Percentiles rank a stretch among this genome's conserved stretches.
phyloP scores from a whole-genome alignment of 202 grass and related monocot genomes.

The Setaria italica region DNA sequence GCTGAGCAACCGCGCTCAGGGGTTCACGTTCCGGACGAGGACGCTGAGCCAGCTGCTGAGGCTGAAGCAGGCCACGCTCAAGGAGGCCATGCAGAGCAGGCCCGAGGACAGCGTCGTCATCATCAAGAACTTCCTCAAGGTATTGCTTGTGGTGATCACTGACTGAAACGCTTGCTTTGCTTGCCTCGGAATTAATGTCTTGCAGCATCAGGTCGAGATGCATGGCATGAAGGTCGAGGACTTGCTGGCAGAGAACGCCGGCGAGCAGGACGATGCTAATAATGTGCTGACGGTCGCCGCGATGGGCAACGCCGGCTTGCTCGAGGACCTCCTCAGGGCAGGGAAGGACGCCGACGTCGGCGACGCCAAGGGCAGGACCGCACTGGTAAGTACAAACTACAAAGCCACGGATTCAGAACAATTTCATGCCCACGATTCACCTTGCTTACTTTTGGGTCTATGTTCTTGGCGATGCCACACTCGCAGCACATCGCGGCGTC shows the following conservation, averaged over 20 bases:
- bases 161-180: background rate
- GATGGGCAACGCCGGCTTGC: conserved; percentile 75
- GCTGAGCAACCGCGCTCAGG: conserved; percentile 66
- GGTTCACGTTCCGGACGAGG: conserved; percentile 80
- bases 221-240: conserved; percentile 77
- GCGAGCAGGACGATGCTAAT: conserved; percentile 41
- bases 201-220: conserved; percentile 83
- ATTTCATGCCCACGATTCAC: background rate
- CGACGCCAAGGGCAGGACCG: conserved; percentile 84
- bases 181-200: background rate
- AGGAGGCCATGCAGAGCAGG: conserved; percentile 83
- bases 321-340: conserved; percentile 78
- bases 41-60: conserved; percentile 87
- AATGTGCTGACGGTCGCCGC: conserved; percentile 75
- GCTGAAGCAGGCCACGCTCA: conserved; percentile 79
- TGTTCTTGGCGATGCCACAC: conserved; percentile 21
- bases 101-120: conserved; percentile 76
- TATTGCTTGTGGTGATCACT: background rate
- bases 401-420: background rate
- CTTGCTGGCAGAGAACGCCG: conserved; percentile 54
- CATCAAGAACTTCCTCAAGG: conserved; percentile 93
- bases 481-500: conserved; percentile 85
- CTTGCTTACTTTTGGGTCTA: background rate
- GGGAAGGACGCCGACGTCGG: conserved; percentile 88
- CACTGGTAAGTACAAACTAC: conserved; percentile 58